Evolutionary conservation across 345 rosid genomes (phyloP), one percentile per base, ranked within the genome.

Genomic region (Camelina sativa): DNA sequence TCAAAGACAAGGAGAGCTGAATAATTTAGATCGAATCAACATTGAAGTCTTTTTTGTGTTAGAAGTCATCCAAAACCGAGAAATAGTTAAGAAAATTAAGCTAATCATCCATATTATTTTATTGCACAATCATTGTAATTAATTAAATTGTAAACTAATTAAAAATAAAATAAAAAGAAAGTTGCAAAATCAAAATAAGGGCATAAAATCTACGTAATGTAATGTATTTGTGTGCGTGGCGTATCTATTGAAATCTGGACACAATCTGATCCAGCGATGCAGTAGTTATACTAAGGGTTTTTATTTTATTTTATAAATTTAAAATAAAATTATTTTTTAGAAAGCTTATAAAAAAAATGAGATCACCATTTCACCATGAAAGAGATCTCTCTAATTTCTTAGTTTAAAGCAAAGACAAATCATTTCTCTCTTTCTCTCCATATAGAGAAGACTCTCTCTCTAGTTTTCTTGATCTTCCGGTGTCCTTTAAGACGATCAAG

Each of bases 251-350:
- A 86, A 89, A 91, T 91, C 91, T 86, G 82, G 62, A 80, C 82
- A 84, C 76, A 90, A 89, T 96, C 94, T 81, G 90, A 87, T 88
- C 91, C 99, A 92, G 98, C 96, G 87, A 87, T 80, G 97, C 98
- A 90, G 82, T 83, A 81, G 85, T 87, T 84, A 80, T 80, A 74
- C 58, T 71, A 82, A 81, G 65, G 73, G 77, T 87, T 83, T 75
- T 64, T 62, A 20, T 41, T 13, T 72, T 58, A 52, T 12, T 19
- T 13, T 72, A 34, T 4, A 55, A 19, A 11, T 3, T 23, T 7
- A 51, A 67, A 68, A 34, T 20, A 15, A n/a, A 41, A 41, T 13
- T 56, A 17, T 25, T 43, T 43, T 62, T 6, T 9, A 5, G 9
- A 63, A 12, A 57, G 60, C 66, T 64, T 65, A 72, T 77, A 77